Evolutionary conservation across 306 rosid genomes (phyloP).

Genomic region (Fragaria ananassa): DNA sequence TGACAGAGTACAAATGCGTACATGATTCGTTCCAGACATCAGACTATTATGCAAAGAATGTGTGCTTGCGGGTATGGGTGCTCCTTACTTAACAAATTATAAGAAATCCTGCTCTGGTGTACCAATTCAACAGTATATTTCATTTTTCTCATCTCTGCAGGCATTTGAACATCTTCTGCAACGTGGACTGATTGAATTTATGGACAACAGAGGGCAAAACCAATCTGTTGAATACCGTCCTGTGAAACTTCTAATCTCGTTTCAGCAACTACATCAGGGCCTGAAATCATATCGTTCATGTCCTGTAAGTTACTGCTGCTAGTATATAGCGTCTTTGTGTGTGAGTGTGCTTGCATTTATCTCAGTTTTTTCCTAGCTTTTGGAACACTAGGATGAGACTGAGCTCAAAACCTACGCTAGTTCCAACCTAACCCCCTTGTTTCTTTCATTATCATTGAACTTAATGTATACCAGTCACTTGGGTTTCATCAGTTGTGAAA

Average conservation of each 20-base stretch:
- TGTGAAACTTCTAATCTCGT: conserved; percentile 66
- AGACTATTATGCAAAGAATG: conserved; percentile 55
- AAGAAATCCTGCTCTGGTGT: conserved; percentile 11
- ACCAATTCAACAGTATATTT: background rate
- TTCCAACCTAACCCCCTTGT: background rate
- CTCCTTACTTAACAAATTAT: conserved; percentile 14
- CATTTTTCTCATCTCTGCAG: conserved; percentile 40
- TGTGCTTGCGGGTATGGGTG: conserved; percentile 70
- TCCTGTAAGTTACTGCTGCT: conserved; percentile 63
- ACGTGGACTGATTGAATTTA: conserved; percentile 65
- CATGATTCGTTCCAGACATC: conserved; percentile 64
- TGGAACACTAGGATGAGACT: background rate
- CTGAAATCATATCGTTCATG: conserved; percentile 56
- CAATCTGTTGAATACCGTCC: conserved; percentile 69
- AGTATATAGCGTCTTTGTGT: background rate
- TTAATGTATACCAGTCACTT: background rate
- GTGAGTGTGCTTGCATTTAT: background rate
- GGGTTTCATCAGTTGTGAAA: conserved; percentile 5
- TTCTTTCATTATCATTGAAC: background rate
- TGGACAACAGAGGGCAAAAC: conserved; percentile 67
- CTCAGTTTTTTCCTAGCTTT: background rate
- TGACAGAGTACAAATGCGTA: conserved; percentile 71
- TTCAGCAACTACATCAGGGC: conserved; percentile 63
- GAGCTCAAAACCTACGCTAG: background rate
- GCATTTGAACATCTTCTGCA: conserved; percentile 88